Base-by-base conservation (phyloP, 768 basidiomycete species). In the Aureoboletus auriporus region DNA sequence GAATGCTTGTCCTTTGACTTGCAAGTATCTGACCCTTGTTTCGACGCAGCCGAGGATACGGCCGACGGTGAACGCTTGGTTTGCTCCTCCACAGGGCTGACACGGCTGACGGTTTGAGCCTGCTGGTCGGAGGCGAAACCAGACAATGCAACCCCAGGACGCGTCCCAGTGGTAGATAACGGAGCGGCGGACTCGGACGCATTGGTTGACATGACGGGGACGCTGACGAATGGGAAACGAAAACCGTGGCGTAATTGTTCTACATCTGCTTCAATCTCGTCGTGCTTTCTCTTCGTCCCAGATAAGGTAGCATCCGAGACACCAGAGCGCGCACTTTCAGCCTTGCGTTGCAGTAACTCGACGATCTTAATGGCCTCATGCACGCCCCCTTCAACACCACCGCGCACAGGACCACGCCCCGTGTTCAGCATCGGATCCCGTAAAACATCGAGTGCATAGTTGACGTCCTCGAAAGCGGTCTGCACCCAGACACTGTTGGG, bases 401-500 rank as follows among this genome's bases (percentile, higher is more conserved):
- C 66, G 8, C 61, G 62, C 51, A 66, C 57, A n/a, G 66, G 53
- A 29, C 66, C 62, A 17, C 60, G 58, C 11, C 66, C 63, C 1
- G 66, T 66, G 36, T 65, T 62, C 10, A 69, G 42, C 38, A 66
- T 50, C 0, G 66, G 65, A 36, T 71, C 70, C 17, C 64, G 66
- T 52, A 79, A 55, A 5, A 80, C 62, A 6, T 72, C 72, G 42
- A 80, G 61, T 6, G 75, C 77, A 27, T 63, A 59, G n/a, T 57
- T 56, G 23, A 78, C 61, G 50, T 75, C 75, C 44, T 76, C 74
- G 46, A 75, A 58, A 39, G 80, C 80, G 8, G 72, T 72, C 8
- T 63, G 60, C 0, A 77, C 75, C 56, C 75, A 75, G 31, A 80
- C 67, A 27, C 69, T 70, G 20, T 52, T 60, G 0, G 80, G 78